A percentile compares a stretch with the other conserved stretches of the same genome.
Evolutionary conservation across 1,139 yeast species (phyloP).

Genomic region (Blastobotrys proliferans): DNA sequence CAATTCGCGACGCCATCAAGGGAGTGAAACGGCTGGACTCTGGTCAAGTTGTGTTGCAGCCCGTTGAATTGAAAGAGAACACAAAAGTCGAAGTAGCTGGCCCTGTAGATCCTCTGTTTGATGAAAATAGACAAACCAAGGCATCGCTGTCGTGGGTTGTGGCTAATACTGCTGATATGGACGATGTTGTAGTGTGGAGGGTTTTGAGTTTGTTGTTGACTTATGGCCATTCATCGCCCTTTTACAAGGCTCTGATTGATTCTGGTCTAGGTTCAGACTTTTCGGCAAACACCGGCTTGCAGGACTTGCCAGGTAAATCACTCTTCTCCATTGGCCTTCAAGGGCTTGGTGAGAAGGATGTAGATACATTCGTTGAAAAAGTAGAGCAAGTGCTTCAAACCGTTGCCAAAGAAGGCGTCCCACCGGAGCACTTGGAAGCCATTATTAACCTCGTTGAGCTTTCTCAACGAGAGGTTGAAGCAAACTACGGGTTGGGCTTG

Average conservation of each 20-base stretch:
- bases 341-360: conserved; percentile 56
- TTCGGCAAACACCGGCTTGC: conserved; percentile 84
- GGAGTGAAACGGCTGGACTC: conserved; percentile 40
- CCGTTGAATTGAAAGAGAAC: conserved; percentile 41
- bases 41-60: conserved; percentile 34
- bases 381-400: conserved; percentile 40
- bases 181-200: conserved; percentile 69
- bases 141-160: conserved; percentile 84
- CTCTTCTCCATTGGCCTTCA: conserved; percentile 84
- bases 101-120: conserved; percentile 80
- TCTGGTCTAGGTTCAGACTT: conserved; percentile 82
- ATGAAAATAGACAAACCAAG: conserved; percentile 65
- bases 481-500: conserved; percentile 83
- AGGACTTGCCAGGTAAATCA: conserved; percentile 72
- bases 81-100: conserved; percentile 50
- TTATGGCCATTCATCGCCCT: conserved; percentile 91
- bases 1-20: conserved; percentile 49
- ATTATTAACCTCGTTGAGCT: conserved; percentile 85
- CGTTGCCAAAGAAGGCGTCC: conserved; percentile 42
- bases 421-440: conserved; percentile 68
- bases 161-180: conserved; percentile 67
- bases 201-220: conserved; percentile 67
- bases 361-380: conserved; percentile 41
- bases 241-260: conserved; percentile 81
- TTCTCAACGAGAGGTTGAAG: conserved; percentile 76